These are phyloP conservation scores for Leccinum variicolor DNA, from an alignment of 768 basidiomycete genomes.

Conservation along the genomic window DNA sequence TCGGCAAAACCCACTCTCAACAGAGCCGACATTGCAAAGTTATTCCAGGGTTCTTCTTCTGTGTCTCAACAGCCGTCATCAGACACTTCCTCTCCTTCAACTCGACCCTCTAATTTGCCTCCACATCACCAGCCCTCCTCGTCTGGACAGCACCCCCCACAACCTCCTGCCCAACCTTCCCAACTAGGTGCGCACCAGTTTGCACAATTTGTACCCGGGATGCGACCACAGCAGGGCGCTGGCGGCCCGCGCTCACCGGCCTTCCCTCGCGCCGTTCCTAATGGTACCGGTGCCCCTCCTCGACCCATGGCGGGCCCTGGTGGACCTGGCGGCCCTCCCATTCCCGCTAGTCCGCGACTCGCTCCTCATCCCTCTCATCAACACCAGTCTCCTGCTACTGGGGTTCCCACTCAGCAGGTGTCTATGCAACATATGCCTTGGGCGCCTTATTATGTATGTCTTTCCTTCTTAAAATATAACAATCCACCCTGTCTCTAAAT, in stretches of 20 bases:
- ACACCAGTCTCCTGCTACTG: slow-evolving; percentile 52
- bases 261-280: slow-evolving; percentile 58
- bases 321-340: slow-evolving; percentile 51
- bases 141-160: slow-evolving; percentile 34
- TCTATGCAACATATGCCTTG: slow-evolving; percentile 41
- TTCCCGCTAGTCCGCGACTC: slow-evolving; percentile 61
- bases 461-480: neutral
- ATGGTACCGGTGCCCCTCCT: slow-evolving; percentile 47
- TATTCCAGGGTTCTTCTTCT: slow-evolving; percentile 39
- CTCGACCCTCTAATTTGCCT: slow-evolving; percentile 51
- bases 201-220: slow-evolving; percentile 47
- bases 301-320: slow-evolving; percentile 48
- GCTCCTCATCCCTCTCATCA: slow-evolving; percentile 45
- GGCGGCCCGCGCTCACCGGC: slow-evolving; percentile 65
- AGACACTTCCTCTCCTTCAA: slow-evolving; percentile 57
- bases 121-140: slow-evolving; percentile 40
- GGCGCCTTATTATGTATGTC: slow-evolving; percentile 58
- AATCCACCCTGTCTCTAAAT: neutral
- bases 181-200: slow-evolving; percentile 46
- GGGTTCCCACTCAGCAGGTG: slow-evolving; percentile 45
- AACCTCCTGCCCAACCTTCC: slow-evolving; percentile 36
- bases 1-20: slow-evolving; percentile 29
- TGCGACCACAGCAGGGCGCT: slow-evolving; percentile 45
- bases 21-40: slow-evolving; percentile 39
- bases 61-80: slow-evolving; percentile 47